Percentiles rank a stretch among this genome's conserved stretches.
Evolutionary conservation across 2,329 filamentous ascomycete species (phyloP).

Genomic region (Fusarium pilosicola): DNA sequence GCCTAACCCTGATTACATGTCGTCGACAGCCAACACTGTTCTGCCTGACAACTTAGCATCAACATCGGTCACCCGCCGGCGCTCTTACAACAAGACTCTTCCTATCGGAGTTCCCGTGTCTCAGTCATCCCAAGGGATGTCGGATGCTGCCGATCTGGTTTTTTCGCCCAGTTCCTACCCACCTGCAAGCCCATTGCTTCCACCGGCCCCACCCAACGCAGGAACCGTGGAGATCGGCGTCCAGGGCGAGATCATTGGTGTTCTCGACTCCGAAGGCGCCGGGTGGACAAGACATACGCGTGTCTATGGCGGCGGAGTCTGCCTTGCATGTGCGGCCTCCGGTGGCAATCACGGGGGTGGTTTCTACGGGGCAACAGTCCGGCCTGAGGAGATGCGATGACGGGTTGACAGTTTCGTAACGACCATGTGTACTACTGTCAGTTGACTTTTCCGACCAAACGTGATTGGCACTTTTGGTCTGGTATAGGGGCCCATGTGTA

Average conservation of each 20-base stretch:
- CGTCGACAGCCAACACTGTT: slow-evolving; percentile 46
- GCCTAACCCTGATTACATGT: slow-evolving; percentile 61
- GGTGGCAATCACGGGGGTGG: slow-evolving; percentile 56
- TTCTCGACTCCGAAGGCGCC: slow-evolving; percentile 58
- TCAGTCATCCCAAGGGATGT: slow-evolving; percentile 34
- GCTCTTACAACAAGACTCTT: slow-evolving; percentile 56
- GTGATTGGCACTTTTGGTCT: slow-evolving; percentile 7
- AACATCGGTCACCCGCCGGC: slow-evolving; percentile 50
- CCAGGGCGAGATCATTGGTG: slow-evolving; percentile 62
- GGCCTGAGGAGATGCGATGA: slow-evolving; percentile 61
- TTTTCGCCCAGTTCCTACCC: slow-evolving; percentile 62
- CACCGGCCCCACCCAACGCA: slow-evolving; percentile 55
- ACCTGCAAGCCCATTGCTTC: slow-evolving; percentile 58
- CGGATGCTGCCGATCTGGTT: slow-evolving; percentile 43
- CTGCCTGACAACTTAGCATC: slow-evolving; percentile 43
- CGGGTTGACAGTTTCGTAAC: neutral
- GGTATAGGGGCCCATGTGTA: slow-evolving; percentile 20
- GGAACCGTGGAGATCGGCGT: slow-evolving; percentile 52
- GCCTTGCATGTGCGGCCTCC: slow-evolving; percentile 64
- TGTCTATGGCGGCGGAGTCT: slow-evolving; percentile 68
- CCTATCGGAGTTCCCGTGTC: slow-evolving; percentile 49
- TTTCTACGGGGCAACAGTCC: slow-evolving; percentile 65
- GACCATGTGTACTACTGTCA: slow-evolving; percentile 6
- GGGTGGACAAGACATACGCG: slow-evolving; percentile 68
- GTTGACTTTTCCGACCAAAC: slow-evolving; percentile 7